A percentile compares a stretch with the other conserved stretches of the same genome.
These are phyloP conservation scores for Nakazawaea wyomingensis DNA, from an alignment of 805 yeast species.

Conservation along the genomic window DNA sequence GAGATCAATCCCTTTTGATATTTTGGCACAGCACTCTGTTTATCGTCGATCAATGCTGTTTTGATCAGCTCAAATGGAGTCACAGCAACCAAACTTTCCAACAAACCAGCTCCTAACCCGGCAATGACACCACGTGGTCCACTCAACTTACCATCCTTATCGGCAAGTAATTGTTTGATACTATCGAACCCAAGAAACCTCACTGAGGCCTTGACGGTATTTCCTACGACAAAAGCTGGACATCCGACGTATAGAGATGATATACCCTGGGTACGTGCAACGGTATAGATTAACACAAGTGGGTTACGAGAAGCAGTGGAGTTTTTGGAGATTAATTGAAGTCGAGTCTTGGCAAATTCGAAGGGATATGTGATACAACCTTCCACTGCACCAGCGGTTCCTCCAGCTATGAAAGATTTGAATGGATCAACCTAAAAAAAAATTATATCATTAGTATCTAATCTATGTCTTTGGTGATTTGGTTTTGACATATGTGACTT, in stretches of 20 bases:
- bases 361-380: slow-evolving; percentile 92
- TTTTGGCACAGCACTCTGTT: slow-evolving; percentile 67
- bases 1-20: slow-evolving; percentile 59
- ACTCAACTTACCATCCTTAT: slow-evolving; percentile 79
- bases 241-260: slow-evolving; percentile 87
- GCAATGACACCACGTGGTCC: slow-evolving; percentile 92
- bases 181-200: slow-evolving; percentile 90
- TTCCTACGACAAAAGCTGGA: slow-evolving; percentile 94
- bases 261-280: slow-evolving; percentile 74
- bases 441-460: too few relatives aligned
- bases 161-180: slow-evolving; percentile 71
- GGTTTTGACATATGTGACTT: too few relatives aligned
- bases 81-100: slow-evolving; percentile 89
- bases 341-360: slow-evolving; percentile 92
- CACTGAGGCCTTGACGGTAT: slow-evolving; percentile 94
- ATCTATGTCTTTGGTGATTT: too few relatives aligned
- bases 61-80: slow-evolving; percentile 97
- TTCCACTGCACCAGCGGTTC: slow-evolving; percentile 94
- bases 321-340: slow-evolving; percentile 71
- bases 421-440: slow-evolving; percentile 53
- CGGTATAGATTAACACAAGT: slow-evolving; percentile 65
- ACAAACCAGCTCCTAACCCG: slow-evolving; percentile 94
- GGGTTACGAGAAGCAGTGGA: slow-evolving; percentile 77
- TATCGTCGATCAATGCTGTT: slow-evolving; percentile 93
- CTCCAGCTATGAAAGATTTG: slow-evolving; percentile 90